These are phyloP conservation scores for Sanghuangporus sanghuang DNA, from an alignment of 1,284 basidiomycete species.

Conservation along the genomic window DNA sequence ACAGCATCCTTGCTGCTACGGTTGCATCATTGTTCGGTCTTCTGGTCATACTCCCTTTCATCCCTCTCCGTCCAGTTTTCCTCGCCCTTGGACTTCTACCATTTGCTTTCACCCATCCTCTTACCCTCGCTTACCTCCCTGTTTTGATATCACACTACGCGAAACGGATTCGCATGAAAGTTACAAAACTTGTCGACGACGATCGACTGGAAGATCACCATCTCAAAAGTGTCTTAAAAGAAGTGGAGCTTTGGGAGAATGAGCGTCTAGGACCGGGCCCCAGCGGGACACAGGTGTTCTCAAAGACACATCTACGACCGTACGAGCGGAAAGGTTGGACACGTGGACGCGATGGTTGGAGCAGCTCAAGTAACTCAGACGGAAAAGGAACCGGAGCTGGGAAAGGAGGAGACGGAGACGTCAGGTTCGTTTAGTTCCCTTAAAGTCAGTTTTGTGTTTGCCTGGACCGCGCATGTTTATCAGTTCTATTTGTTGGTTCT, in stretches of 20 bases:
- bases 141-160: conserved; percentile 25
- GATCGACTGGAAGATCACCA: conserved; percentile 57
- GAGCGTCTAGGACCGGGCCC: conserved; percentile 44
- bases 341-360: conserved; percentile 68
- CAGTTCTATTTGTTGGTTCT: too few species aligned
- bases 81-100: conserved; percentile 51
- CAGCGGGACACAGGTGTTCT: conserved; percentile 39
- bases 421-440: conserved; percentile 47
- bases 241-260: conserved; percentile 76
- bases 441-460: background rate
- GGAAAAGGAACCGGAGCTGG: conserved; percentile 26
- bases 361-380: conserved; percentile 39
- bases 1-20: conserved; percentile 44
- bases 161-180: conserved; percentile 21
- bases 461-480: background rate
- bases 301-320: conserved; percentile 47
- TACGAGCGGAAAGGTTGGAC: conserved; percentile 65
- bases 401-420: conserved; percentile 28
- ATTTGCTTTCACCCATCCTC: conserved; percentile 50
- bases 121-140: conserved; percentile 29
- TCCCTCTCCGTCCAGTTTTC: conserved; percentile 57
- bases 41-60: conserved; percentile 38
- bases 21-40: conserved; percentile 42
- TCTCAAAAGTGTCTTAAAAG: conserved; percentile 55
- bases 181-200: conserved; percentile 51